A percentile compares a stretch with the other conserved stretches of the same genome.
Conservation (phyloP, 139 green algal genomes). For the Chlorella sp. region DNA sequence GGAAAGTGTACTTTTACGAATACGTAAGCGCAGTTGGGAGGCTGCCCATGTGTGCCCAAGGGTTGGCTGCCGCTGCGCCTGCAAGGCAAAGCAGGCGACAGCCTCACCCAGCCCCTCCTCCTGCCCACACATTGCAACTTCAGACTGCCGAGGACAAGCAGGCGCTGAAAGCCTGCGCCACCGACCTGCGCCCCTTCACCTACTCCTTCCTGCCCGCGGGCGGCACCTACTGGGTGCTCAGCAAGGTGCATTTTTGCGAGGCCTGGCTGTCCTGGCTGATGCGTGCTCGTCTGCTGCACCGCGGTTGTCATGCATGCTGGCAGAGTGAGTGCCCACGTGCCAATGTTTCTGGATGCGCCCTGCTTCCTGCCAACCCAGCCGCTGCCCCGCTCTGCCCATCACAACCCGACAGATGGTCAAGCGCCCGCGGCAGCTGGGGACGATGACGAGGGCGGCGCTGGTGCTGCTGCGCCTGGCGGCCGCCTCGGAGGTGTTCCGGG, state of each 20-base stretch:
- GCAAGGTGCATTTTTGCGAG: not conserved
- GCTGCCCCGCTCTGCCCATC: not conserved
- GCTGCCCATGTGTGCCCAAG: too few species aligned
- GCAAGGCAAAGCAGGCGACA: too few species aligned
- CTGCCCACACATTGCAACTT: too few species aligned
- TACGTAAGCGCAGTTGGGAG: not conserved
- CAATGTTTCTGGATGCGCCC: too few species aligned
- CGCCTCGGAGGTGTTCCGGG: not conserved
- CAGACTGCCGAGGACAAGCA: constrained; percentile 1
- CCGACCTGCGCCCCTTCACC: constrained; percentile 30
- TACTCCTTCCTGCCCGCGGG: not conserved
- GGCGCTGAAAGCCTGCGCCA: constrained; percentile 17
- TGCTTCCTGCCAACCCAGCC: too few species aligned
- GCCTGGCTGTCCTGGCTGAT: not conserved
- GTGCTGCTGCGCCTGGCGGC: constrained; percentile 10
- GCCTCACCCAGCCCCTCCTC: too few species aligned
- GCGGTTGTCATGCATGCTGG: not conserved
- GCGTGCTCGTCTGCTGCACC: not conserved
- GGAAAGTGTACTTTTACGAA: constrained; percentile 1
- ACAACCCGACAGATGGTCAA: not conserved
- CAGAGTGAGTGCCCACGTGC: too few species aligned
- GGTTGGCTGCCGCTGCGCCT: too few species aligned
- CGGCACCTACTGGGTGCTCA: not conserved
- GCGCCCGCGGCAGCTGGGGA: not conserved
- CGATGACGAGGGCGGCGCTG: not conserved